Evolutionary conservation across 2,329 filamentous ascomycete species (phyloP), one percentile per base, ranked within the genome.

Genomic region (Fusarium sp.): DNA sequence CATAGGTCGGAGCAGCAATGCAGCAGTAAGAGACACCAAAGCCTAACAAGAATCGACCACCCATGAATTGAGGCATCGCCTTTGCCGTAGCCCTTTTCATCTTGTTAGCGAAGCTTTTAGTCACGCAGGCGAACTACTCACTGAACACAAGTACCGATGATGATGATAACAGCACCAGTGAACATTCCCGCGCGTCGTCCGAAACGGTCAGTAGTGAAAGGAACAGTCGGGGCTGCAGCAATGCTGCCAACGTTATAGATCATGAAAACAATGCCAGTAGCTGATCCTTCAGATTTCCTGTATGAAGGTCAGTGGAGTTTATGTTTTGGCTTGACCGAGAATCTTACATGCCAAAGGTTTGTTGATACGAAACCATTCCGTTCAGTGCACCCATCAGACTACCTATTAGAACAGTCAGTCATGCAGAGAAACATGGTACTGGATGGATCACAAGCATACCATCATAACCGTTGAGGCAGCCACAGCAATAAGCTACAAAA

Each of bases 21-120:
- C 78, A 80, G 23, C 78, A 79, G 52, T 81, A 81, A 15, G 79
- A 78, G 8, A 82, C 80, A 18, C 82, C 82, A 54, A 89, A 88
- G 20, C 87, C 87, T 1, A 89, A 83, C 6, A 88, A 75, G 66
- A 89, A 88, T 24, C 86, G 83, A 5, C 85, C 86, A 9, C 81
- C 80, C 38, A 84, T 78, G n/a, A 84, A 81, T 46, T 81, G 80
- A 16, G 74, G 39, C 43, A 73, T 46, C 0, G 62, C 74, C 41
- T 80, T 77, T 31, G 71, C 76, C 8, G 75, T 76, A 3, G 82
- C 78, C 26, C 69, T 71, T 16, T 12, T 12, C 2, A 0, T 5
- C 1, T 2, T 6, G 7, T 65, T 18, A 65, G 53, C 3, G 9
- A 3, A 15, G 1, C 1, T 2, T 15, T 3, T 2, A 10, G 1